These are phyloP conservation scores for Lepiota subincarnata DNA, from an alignment of 768 basidiomycete genomes.

Conservation along the genomic window DNA sequence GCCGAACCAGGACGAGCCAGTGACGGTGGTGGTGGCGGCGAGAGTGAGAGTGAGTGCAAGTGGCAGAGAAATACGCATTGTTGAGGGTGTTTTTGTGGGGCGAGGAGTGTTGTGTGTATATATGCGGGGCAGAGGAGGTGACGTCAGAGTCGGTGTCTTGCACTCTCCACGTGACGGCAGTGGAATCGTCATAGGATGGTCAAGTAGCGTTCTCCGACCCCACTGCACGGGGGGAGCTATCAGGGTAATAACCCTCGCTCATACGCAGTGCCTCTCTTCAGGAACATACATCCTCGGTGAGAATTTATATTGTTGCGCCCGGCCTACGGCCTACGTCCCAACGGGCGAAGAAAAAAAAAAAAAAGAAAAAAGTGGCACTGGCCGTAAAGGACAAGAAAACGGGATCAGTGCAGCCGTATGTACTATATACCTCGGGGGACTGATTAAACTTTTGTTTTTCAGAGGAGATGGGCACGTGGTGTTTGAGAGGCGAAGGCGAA, in stretches of 20 bases:
- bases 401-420: constrained; percentile 23
- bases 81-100: neutral
- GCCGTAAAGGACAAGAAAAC: neutral
- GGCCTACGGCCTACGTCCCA: too few species aligned
- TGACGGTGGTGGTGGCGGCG: constrained; percentile 33
- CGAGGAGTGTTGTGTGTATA: neutral
- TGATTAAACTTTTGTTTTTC: neutral
- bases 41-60: constrained; percentile 25
- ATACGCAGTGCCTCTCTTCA: too few species aligned
- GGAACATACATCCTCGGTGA: constrained; percentile 30
- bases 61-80: neutral
- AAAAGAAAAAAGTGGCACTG: too few species aligned
- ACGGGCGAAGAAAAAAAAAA: too few species aligned
- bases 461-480: neutral
- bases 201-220: constrained; percentile 28
- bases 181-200: constrained; percentile 17
- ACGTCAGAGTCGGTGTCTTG: constrained; percentile 7
- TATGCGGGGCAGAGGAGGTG: constrained; percentile 2
- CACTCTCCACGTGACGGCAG: neutral
- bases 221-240: too few species aligned
- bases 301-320: constrained; percentile 28
- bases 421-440: constrained; percentile 25
- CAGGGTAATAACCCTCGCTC: too few species aligned
- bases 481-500: constrained; percentile 3
- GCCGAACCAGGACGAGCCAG: constrained; percentile 42